phyloP scores from a whole-genome alignment of 805 yeast species.

The Zygotorulaspora sp. region DNA sequence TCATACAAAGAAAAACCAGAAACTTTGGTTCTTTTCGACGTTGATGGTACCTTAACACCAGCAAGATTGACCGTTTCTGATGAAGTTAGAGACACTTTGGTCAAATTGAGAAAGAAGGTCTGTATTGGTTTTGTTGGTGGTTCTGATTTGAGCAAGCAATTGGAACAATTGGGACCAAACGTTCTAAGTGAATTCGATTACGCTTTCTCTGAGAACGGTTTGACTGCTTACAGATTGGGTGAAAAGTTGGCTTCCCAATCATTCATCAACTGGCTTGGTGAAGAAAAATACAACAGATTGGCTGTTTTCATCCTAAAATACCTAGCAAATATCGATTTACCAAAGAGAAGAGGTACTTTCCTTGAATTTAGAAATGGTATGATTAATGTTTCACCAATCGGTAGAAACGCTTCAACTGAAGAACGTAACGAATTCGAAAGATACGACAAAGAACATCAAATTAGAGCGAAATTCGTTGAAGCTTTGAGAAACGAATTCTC shows the following conservation, averaged over 20 bases:
- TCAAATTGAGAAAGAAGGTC: slow-evolving; percentile 79
- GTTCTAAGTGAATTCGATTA: slow-evolving; percentile 82
- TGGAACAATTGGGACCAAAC: slow-evolving; percentile 87
- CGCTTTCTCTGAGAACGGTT: slow-evolving; percentile 96
- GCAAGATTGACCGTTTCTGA: slow-evolving; percentile 78
- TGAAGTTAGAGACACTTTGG: slow-evolving; percentile 70
- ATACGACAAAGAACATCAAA: slow-evolving; percentile 71
- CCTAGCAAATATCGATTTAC: slow-evolving; percentile 80
- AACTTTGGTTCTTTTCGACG: slow-evolving; percentile 89
- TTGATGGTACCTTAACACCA: slow-evolving; percentile 97
- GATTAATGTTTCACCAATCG: slow-evolving; percentile 97
- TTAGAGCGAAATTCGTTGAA: slow-evolving; percentile 79
- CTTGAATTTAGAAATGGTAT: slow-evolving; percentile 99
- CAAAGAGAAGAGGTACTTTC: slow-evolving; percentile 98
- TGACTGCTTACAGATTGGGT: slow-evolving; percentile 94
- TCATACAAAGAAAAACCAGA: slow-evolving; percentile 76
- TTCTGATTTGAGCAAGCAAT: slow-evolving; percentile 87
- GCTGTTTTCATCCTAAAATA: slow-evolving; percentile 81
- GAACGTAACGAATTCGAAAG: slow-evolving; percentile 92
- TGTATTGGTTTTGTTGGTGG: slow-evolving; percentile 99
- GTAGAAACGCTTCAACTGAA: slow-evolving; percentile 92
- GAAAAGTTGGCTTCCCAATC: slow-evolving; percentile 86
- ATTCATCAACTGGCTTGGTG: slow-evolving; percentile 93
- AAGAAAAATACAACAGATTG: slow-evolving; percentile 85
- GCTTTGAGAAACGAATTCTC: slow-evolving; percentile 82